Conservation (phyloP, 306 rosid genomes). For the Trichosanthes truncata region DNA sequence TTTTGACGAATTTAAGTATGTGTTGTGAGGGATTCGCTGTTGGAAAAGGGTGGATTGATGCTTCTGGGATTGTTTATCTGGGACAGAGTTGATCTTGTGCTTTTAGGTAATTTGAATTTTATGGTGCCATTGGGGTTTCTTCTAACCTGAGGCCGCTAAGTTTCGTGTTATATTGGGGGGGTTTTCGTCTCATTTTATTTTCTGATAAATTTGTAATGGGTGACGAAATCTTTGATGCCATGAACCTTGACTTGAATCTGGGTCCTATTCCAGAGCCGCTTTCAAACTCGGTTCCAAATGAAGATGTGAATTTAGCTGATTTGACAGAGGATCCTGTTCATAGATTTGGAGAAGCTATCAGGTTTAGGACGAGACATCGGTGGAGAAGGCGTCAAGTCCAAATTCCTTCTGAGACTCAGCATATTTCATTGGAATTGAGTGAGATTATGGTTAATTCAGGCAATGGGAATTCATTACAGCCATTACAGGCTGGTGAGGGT, state of each 20-base stretch:
- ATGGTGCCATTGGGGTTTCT: conserved; percentile 29
- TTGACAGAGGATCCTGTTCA: conserved; percentile 46
- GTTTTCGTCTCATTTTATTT: not conserved
- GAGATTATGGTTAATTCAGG: conserved; percentile 56
- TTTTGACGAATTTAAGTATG: not conserved
- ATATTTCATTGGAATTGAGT: conserved; percentile 48
- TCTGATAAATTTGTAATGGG: conserved; percentile 39
- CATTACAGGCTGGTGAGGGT: conserved; percentile 83
- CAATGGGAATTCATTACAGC: conserved; percentile 23
- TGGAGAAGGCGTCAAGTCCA: conserved; percentile 41
- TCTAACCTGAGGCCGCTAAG: conserved; percentile 23
- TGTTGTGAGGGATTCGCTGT: conserved; percentile 5
- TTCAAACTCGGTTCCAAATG: conserved; percentile 22
- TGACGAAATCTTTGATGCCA: conserved; percentile 65
- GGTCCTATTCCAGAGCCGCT: conserved; percentile 69
- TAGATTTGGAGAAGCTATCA: conserved; percentile 41
- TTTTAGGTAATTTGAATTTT: conserved; percentile 24
- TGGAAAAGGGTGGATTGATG: conserved; percentile 1
- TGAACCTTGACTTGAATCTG: conserved; percentile 97
- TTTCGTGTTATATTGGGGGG: not conserved
- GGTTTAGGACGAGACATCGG: conserved; percentile 47
- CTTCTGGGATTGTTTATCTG: conserved; percentile 2
- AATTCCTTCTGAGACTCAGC: conserved; percentile 31
- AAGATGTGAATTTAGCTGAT: conserved; percentile 42
- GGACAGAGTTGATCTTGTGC: conserved; percentile 7